Base-by-base conservation (phyloP, 2,329 filamentous ascomycete species). In the Colletotrichum spinosum region DNA sequence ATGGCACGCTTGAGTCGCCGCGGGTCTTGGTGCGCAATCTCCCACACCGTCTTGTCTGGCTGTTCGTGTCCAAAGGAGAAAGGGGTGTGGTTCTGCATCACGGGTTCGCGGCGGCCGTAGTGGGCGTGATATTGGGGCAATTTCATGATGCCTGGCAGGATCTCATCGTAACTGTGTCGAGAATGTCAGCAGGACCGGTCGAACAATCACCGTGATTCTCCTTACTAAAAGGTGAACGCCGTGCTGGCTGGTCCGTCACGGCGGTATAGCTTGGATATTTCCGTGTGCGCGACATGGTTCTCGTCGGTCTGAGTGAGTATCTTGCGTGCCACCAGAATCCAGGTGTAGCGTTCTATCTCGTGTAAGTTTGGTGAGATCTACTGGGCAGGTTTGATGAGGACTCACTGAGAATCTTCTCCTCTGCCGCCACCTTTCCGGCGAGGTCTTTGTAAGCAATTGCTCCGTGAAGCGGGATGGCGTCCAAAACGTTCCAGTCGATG, bases 401-500 rank as follows among this genome's bases (percentile, higher is more conserved):
- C 33, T 38, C 60, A 72, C 70, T 66, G 34, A 76, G 72, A 5
- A 78, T 60, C 2, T 56, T 34, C 4, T 55, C 58, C 10, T 80
- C 73, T 1, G 71, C 72, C 1, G 69, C 62, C 2, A 77, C 50
- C 17, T 69, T 70, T 6, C 53, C 60, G 0, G 76, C 76, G 3
- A 80, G 67, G 0, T 75, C 71, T 0, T 51, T 41, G 59, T 73
- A 73, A 4, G 73, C 71, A 15, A 78, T 73, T 1, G 59, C 35
- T 1, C 70, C 75, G 0, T 70, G 68, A 1, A 59, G 9, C 1
- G 76, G 76, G 13, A 79, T 75, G 4, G 60, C 55, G 11, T 76
- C 73, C 51, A 78, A 79, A 0, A 69, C 72, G 6, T 71, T 68
- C 74, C 76, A 77, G 33, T 72, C 67, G 17, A 72, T 65, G 57